phyloP scores from a whole-genome alignment of 768 basidiomycete species.

The Naematelia encephala region DNA sequence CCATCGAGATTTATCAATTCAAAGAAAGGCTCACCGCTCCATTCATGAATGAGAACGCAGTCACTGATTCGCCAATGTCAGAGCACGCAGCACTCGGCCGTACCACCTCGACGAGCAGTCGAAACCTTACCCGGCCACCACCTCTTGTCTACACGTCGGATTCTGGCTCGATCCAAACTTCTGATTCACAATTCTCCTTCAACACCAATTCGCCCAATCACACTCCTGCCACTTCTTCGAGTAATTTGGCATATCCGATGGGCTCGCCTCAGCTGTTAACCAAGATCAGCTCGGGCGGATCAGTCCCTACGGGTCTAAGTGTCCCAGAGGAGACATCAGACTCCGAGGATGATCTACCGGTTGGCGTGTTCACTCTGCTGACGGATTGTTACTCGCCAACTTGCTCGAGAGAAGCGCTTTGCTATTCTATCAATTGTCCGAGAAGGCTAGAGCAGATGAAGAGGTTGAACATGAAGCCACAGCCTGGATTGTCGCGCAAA shows the following conservation, averaged over 20 bases:
- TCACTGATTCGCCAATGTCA: conserved; percentile 33
- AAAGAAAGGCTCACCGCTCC: conserved; percentile 75
- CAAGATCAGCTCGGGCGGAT: conserved; percentile 9
- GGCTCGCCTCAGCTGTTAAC: conserved; percentile 25
- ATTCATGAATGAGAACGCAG: conserved; percentile 60
- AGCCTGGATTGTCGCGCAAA: conserved; percentile 73
- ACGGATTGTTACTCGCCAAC: conserved; percentile 98
- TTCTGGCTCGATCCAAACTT: conserved; percentile 23
- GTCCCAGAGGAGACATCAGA: conserved; percentile 34
- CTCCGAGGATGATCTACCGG: conserved; percentile 60
- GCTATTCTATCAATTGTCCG: conserved; percentile 96
- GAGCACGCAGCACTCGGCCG: conserved; percentile 28
- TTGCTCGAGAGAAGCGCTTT: conserved; percentile 87
- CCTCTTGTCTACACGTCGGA: conserved; percentile 18
- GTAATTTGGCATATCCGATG: conserved; percentile 14
- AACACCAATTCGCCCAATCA: conserved; percentile 21
- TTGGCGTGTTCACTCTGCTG: conserved; percentile 91
- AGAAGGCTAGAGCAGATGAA: conserved; percentile 90
- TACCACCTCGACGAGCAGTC: conserved; percentile 17
- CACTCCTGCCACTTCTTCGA: conserved; percentile 43
- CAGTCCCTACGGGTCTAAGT: conserved; percentile 16
- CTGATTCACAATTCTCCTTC: conserved; percentile 27
- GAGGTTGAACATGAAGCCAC: conserved; percentile 87
- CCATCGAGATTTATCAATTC: conserved; percentile 90
- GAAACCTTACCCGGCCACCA: background rate